These are phyloP conservation scores for Cinnamomum micranthum DNA, from an alignment of 164 flowering plant genomes.

Conservation along the genomic window DNA sequence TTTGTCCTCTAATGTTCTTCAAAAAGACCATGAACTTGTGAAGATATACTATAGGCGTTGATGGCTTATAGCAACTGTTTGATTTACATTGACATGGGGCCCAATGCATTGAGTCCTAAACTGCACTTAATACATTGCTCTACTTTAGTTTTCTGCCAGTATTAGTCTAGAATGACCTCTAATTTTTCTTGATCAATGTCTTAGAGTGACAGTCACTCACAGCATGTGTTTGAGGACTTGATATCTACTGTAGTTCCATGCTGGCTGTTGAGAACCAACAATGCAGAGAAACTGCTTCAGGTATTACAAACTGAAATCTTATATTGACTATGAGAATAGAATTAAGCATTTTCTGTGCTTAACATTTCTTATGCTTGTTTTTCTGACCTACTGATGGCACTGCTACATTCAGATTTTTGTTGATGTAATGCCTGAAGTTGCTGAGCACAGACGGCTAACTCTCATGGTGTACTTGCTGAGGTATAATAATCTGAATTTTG, in stretches of 20 bases:
- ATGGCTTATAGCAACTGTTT: neutral
- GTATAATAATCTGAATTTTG: conserved; percentile 28
- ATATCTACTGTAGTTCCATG: conserved; percentile 73
- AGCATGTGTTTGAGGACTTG: conserved; percentile 67
- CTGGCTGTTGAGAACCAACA: conserved; percentile 56
- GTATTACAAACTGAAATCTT: conserved; percentile 26
- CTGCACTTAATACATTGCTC: neutral
- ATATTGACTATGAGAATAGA: neutral
- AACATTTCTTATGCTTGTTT: neutral
- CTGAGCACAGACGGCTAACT: conserved; percentile 65
- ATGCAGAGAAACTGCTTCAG: conserved; percentile 55
- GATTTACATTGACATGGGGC: neutral
- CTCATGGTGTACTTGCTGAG: conserved; percentile 57
- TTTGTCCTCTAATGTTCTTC: too few species aligned
- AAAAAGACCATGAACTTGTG: too few species aligned
- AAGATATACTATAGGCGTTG: too few species aligned
- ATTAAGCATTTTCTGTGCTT: neutral
- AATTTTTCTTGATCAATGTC: conserved; percentile 4
- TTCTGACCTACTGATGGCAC: neutral
- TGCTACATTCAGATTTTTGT: conserved; percentile 55
- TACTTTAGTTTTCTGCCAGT: neutral
- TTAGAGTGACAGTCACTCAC: conserved; percentile 71
- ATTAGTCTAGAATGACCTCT: neutral
- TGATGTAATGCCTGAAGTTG: conserved; percentile 61
- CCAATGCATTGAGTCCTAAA: neutral